Conservation (phyloP, 257 asterid species). For the Ballota nigra region DNA sequence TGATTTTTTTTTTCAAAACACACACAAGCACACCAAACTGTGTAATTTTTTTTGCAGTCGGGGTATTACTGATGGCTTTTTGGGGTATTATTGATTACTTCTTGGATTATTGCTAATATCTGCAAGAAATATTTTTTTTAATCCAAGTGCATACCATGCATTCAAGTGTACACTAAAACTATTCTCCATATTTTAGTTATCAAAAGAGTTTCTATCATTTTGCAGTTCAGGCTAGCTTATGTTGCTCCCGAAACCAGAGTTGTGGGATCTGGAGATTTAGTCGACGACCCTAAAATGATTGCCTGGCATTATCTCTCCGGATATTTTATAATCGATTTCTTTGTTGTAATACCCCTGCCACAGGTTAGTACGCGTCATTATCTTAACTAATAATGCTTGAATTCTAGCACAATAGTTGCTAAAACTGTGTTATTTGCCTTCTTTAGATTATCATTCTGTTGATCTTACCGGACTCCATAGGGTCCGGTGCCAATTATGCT, state of each 20-base stretch:
- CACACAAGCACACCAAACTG: no score
- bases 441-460: conserved; percentile 62
- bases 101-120: no score
- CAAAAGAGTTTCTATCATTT: conserved; percentile 14
- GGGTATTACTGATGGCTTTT: no score
- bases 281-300: conserved; percentile 66
- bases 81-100: no score
- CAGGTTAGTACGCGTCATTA: conserved; percentile 43
- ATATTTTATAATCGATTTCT: conserved; percentile 59
- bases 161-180: no score
- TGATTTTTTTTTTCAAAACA: no score
- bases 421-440: conserved; percentile 8
- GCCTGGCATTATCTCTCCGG: conserved; percentile 63
- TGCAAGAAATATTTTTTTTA: no score
- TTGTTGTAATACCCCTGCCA: conserved; percentile 76
- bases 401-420: conserved; percentile 6
- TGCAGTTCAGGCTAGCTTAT: conserved; percentile 89
- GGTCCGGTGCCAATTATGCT: conserved; percentile 60
- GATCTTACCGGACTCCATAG: conserved; percentile 51
- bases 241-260: conserved; percentile 85
- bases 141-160: no score
- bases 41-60: no score
- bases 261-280: conserved; percentile 84
- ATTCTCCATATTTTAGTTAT: no score
- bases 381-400: not conserved